These are phyloP conservation scores for Scedosporium boydii DNA, from an alignment of 2,329 filamentous ascomycete genomes.

Conservation along the genomic window DNA sequence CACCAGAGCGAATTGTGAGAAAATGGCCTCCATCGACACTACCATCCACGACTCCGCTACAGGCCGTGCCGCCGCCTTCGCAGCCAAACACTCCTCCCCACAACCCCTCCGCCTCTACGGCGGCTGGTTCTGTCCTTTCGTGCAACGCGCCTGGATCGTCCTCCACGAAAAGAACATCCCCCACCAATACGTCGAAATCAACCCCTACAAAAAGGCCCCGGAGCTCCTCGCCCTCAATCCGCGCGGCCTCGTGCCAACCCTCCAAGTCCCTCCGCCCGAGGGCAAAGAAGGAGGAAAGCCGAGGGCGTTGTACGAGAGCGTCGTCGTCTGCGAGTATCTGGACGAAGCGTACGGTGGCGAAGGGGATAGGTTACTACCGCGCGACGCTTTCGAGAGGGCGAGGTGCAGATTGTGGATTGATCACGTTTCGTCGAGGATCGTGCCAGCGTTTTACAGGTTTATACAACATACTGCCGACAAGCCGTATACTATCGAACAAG, in stretches of 20 bases:
- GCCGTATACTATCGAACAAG: conserved; percentile 38
- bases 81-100: conserved; percentile 32
- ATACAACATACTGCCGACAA: conserved; percentile 45
- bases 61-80: conserved; percentile 38
- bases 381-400: conserved; percentile 54
- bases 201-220: conserved; percentile 64
- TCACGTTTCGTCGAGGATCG: conserved; percentile 56
- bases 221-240: conserved; percentile 64
- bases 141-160: conserved; percentile 65
- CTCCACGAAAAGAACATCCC: conserved; percentile 64
- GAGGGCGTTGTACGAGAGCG: conserved; percentile 63
- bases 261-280: conserved; percentile 35
- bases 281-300: conserved; percentile 21
- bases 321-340: conserved; percentile 65
- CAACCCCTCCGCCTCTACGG: conserved; percentile 57
- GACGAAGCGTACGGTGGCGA: conserved; percentile 54
- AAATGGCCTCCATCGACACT: conserved; percentile 36
- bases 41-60: conserved; percentile 35
- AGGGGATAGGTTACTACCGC: conserved; percentile 45
- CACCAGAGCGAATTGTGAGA: background rate
- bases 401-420: conserved; percentile 64
- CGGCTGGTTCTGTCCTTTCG: conserved; percentile 65
- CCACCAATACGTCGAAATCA: conserved; percentile 66
- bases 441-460: conserved; percentile 59
- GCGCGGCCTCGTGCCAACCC: conserved; percentile 61